phyloP scores from a whole-genome alignment of 495 filamentous ascomycete genomes.

The Thozetella sp. region DNA sequence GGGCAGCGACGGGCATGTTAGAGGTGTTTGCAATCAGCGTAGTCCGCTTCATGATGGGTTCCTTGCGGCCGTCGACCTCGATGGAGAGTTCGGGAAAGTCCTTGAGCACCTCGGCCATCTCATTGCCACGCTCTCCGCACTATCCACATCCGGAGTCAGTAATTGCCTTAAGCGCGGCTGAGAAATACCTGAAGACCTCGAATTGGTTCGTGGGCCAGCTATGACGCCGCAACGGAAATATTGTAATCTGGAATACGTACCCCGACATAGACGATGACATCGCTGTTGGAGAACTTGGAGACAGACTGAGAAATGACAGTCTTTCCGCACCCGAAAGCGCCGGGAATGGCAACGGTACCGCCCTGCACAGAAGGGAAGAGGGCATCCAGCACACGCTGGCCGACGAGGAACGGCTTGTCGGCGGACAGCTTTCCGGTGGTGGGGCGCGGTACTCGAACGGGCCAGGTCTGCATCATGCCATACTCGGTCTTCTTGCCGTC shows the following conservation, averaged over 20 bases:
- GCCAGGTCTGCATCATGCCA: conserved; percentile 99
- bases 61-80: conserved; percentile 85
- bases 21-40: conserved; percentile 98
- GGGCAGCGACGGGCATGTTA: conserved; percentile 99
- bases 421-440: conserved; percentile 87
- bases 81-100: conserved; percentile 98
- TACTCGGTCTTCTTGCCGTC: conserved; percentile 91
- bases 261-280: conserved; percentile 99
- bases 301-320: conserved; percentile 98
- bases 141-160: no score
- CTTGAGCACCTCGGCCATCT: conserved; percentile 99
- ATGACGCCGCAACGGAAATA: no score
- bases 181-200: no score
- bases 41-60: conserved; percentile 99
- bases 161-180: no score
- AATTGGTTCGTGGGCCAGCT: no score
- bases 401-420: conserved; percentile 88
- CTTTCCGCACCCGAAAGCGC: conserved; percentile 98
- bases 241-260: no score
- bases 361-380: conserved; percentile 98
- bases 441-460: conserved; percentile 94
- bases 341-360: conserved; percentile 96
- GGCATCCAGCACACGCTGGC: conserved; percentile 93
- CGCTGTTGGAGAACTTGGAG: conserved; percentile 99
- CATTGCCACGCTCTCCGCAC: conserved; percentile 97